phyloP scores from a whole-genome alignment of 805 yeast genomes.

The Wickerhamiella nectarea region DNA sequence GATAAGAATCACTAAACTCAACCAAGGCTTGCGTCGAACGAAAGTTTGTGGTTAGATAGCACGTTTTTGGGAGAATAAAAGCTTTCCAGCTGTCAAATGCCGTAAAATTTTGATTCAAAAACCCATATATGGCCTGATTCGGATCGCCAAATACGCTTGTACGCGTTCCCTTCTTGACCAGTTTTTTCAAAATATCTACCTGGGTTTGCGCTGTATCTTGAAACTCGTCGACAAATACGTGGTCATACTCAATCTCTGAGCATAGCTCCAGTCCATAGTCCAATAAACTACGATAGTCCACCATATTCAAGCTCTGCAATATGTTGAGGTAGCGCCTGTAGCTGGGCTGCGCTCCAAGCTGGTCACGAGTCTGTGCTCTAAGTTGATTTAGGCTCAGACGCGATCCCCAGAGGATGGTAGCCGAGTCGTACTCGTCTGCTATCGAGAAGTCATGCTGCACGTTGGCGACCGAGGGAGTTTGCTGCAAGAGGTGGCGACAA shows the following conservation, averaged over 20 bases:
- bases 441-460: conserved; percentile 35
- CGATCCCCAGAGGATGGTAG: conserved; percentile 33
- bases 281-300: conserved; percentile 81
- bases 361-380: background rate
- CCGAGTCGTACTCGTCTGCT: conserved; percentile 52
- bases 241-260: conserved; percentile 37
- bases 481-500: conserved; percentile 42
- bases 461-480: background rate
- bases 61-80: conserved; percentile 20
- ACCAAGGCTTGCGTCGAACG: conserved; percentile 63
- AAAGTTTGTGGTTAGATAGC: conserved; percentile 55
- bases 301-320: conserved; percentile 30
- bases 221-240: conserved; percentile 83
- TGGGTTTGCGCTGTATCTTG: conserved; percentile 83
- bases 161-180: conserved; percentile 23
- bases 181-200: conserved; percentile 45
- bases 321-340: conserved; percentile 42
- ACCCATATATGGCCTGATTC: conserved; percentile 86
- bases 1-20: conserved; percentile 38
- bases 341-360: background rate
- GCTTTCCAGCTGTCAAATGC: conserved; percentile 35
- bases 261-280: conserved; percentile 41
- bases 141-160: conserved; percentile 93
- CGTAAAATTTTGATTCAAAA: conserved; percentile 61
- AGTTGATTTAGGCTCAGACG: conserved; percentile 2